Evolutionary conservation across 2,329 filamentous ascomycete genomes (phyloP), one percentile per base, ranked within the genome.

Genomic region (Cercospora zeina): DNA sequence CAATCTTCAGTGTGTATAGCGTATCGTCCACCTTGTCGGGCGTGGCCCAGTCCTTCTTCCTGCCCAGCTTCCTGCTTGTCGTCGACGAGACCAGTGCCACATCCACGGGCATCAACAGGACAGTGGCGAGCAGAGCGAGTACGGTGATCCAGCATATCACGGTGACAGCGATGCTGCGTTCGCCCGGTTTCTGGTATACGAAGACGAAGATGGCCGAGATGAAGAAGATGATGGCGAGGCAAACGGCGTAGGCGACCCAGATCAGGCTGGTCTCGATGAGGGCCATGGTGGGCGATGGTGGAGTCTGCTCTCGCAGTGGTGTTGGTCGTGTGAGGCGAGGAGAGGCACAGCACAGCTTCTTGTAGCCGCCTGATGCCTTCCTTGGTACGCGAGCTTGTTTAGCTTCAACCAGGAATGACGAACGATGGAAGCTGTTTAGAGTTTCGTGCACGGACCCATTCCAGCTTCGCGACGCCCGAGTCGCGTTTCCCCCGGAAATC

Each of bases 41-140:
- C 0, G 90, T 96, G 10, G 95, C 95, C 95, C 95, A 99, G 69
- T 93, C 88, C 77, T 97, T 97, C 80, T 96, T 96, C 54, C 84
- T 83, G 62, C 95, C 95, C 34, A 89, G 81, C 54, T 86, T 84
- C 5, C 88, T 84, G 59, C 87, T 87, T 13, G 87, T 89, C 0
- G 95, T 99, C 6, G 92, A 91, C 1, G 93, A 97, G 53, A 97
- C 89, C 69, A 99, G 85, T 10, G 95, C 95, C 69, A 97, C 91
- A 76, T 99, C 95, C 75, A 97, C 93, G 24, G 95, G 95, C 30
- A 97, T 86, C 21, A 99, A 85, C 34, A 99, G 85, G 30, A 97
- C 88, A 1, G 95, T 99, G 13, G 95, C 95, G 59, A 99, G 86
- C 31, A 99, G 85, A 8, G 90, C 85, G 9, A 93, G 92, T 50